Percentiles rank a stretch among this genome's conserved stretches.
These are phyloP conservation scores for Suhomyces atakaporum DNA, from an alignment of 1,139 yeast genomes.

Conservation along the genomic window DNA sequence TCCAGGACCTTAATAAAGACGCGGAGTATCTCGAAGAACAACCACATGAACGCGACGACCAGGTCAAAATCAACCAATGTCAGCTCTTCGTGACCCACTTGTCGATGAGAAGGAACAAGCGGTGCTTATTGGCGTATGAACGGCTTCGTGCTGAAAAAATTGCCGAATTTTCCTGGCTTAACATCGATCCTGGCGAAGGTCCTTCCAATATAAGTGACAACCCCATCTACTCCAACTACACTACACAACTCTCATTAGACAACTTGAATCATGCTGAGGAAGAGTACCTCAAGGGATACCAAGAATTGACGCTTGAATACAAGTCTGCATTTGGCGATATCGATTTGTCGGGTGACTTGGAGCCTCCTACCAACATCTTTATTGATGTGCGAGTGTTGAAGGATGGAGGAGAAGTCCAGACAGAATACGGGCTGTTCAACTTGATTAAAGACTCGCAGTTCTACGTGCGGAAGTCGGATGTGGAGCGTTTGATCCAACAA, in stretches of 20 bases:
- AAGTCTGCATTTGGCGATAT: slow-evolving; percentile 80
- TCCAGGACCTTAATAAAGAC: slow-evolving; percentile 56
- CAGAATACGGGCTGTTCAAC: slow-evolving; percentile 95
- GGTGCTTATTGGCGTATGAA: slow-evolving; percentile 86
- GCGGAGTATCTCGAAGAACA: slow-evolving; percentile 39
- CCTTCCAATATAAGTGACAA: slow-evolving; percentile 10
- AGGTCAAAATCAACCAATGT: slow-evolving; percentile 58
- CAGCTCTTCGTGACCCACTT: slow-evolving; percentile 80
- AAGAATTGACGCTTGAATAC: slow-evolving; percentile 70
- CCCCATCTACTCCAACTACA: slow-evolving; percentile 24
- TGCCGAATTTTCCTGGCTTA: slow-evolving; percentile 71
- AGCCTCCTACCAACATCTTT: slow-evolving; percentile 88
- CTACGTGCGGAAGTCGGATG: slow-evolving; percentile 91
- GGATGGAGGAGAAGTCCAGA: slow-evolving; percentile 96
- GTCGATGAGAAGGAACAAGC: slow-evolving; percentile 81
- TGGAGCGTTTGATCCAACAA: slow-evolving; percentile 89
- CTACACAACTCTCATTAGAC: slow-evolving; percentile 39
- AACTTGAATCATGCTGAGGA: slow-evolving; percentile 78
- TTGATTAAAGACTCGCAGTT: slow-evolving; percentile 94
- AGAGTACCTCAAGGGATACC: slow-evolving; percentile 72
- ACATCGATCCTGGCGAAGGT: slow-evolving; percentile 40
- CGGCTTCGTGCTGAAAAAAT: slow-evolving; percentile 67
- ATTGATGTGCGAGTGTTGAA: slow-evolving; percentile 90
- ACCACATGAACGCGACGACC: slow-evolving; percentile 31
- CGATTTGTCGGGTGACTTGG: slow-evolving; percentile 85